Evolutionary conservation across 2,329 filamentous ascomycete species (phyloP).

Genomic region (Gnomoniopsis smithogilvyi): DNA sequence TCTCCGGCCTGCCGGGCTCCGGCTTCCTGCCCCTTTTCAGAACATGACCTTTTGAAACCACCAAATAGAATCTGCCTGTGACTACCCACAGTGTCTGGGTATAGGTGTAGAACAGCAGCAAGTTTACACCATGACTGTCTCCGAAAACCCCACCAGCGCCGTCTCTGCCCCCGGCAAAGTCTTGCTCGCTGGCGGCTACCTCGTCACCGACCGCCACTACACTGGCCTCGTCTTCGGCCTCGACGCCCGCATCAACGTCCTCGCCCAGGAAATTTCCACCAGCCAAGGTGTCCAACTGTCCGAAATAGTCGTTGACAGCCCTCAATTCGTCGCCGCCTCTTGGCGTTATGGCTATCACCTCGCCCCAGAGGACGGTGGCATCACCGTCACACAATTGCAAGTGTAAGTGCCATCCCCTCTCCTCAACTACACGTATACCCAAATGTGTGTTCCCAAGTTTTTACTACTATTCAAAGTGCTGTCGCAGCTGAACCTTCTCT

Average conservation of each 20-base stretch:
- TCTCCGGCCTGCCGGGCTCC: too few species aligned
- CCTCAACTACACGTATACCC: neutral
- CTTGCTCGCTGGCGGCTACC: conserved; percentile 88
- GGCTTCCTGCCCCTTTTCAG: too few species aligned
- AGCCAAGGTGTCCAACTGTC: conserved; percentile 61
- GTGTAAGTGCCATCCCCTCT: conserved; percentile 55
- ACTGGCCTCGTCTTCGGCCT: conserved; percentile 72
- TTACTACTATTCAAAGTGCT: neutral
- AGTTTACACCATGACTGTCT: conserved; percentile 1
- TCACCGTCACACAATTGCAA: conserved; percentile 75
- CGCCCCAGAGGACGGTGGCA: conserved; percentile 69
- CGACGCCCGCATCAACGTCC: conserved; percentile 63
- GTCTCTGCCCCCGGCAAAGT: conserved; percentile 96
- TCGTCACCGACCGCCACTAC: conserved; percentile 85
- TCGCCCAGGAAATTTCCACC: conserved; percentile 55
- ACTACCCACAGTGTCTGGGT: too few species aligned
- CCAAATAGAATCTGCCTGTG: too few species aligned
- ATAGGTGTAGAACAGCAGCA: neutral
- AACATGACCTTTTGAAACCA: too few species aligned
- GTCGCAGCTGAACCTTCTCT: neutral
- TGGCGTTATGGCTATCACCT: conserved; percentile 85
- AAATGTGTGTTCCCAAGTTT: too few species aligned
- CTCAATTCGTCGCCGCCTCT: conserved; percentile 81
- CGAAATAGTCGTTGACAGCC: conserved; percentile 83
- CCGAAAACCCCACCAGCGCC: conserved; percentile 42